Base-by-base conservation (phyloP, 2,329 filamentous ascomycete species). In the Tolypocladium ovalisporum region DNA sequence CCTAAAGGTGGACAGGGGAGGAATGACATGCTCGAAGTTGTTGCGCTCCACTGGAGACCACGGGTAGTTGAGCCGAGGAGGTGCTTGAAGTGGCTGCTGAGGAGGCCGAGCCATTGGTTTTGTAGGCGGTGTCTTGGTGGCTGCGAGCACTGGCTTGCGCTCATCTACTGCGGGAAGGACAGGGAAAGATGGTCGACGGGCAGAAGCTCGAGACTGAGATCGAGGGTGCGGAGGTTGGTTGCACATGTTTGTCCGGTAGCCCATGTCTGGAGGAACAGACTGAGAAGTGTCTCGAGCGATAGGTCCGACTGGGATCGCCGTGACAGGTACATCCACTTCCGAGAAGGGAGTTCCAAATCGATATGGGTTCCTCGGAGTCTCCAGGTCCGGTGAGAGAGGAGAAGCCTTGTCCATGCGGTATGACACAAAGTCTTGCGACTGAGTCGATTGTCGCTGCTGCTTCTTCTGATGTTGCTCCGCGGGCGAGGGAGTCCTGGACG, bases 191-290 rank as follows among this genome's bases (percentile, higher is more conserved):
- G 88, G 87, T 2, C 87, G 83, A 56, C 86, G 81, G 49, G 69
- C 74, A 56, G 82, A 85, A 22, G 80, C 73, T 55, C 81, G 80
- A 52, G 80, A 83, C 62, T 79, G 75, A 47, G 77, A 78, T 32
- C 79, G 77, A 37, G 70, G 71, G 37, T 72, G 69, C 32, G 71
- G 63, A 62, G 69, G 61, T 59, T 64, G 59, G 64, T 60, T 70
- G 65, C 58, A 67, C 58, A 68, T 69, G 59, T 70, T 66, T 47
- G 76, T 70, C 36, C 85, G 83, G 76, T 88, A 96, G 69, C 84
- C 86, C 91, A 97, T 96, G 73, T 96, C 86, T 8, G 93, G 93
- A 49, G 93, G 93, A 0, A 97, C 93, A 6, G 92, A 97, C 71
- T 96, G 90, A 32, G 90, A 96, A 52, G 80, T 77, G 66, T 94